phyloP scores from a whole-genome alignment of 306 rosid genomes.

The Dryas drummondii region DNA sequence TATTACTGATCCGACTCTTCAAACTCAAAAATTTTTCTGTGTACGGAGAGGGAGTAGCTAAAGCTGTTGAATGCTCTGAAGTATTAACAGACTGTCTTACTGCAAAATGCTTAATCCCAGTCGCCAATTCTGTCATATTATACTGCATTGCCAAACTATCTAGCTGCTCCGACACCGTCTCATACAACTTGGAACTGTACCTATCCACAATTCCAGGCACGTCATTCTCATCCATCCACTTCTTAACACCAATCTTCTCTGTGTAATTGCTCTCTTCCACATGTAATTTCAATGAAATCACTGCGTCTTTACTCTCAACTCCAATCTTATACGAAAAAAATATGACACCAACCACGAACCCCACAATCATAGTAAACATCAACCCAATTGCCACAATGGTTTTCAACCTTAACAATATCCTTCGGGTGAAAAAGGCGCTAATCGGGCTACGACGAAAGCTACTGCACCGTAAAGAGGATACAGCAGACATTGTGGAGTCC shows the following conservation, averaged over 20 bases:
- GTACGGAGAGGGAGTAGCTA: constrained; percentile 54
- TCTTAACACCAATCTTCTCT: constrained; percentile 73
- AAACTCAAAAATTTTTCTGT: constrained; percentile 71
- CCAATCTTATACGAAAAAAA: constrained; percentile 94
- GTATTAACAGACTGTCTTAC: constrained; percentile 44
- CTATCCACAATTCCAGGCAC: constrained; percentile 80
- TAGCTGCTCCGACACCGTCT: constrained; percentile 76
- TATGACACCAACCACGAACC: constrained; percentile 61
- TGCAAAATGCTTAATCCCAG: constrained; percentile 84
- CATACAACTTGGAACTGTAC: constrained; percentile 69
- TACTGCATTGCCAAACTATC: constrained; percentile 89
- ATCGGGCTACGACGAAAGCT: constrained; percentile 67
- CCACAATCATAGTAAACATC: constrained; percentile 75
- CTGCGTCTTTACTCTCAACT: constrained; percentile 89
- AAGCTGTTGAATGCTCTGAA: constrained; percentile 38
- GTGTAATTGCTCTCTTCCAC: constrained; percentile 85
- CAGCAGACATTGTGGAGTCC: constrained; percentile 75
- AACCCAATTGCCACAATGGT: constrained; percentile 78
- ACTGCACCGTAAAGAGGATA: constrained; percentile 59
- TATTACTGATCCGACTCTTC: constrained; percentile 50
- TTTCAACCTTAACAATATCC: constrained; percentile 61
- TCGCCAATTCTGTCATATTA: constrained; percentile 77
- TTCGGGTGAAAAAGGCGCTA: constrained; percentile 67
- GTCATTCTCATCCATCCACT: constrained; percentile 98
- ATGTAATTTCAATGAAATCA: constrained; percentile 70